Conservation (phyloP, 768 basidiomycete genomes). For the Omphalotus guepiniiformis region DNA sequence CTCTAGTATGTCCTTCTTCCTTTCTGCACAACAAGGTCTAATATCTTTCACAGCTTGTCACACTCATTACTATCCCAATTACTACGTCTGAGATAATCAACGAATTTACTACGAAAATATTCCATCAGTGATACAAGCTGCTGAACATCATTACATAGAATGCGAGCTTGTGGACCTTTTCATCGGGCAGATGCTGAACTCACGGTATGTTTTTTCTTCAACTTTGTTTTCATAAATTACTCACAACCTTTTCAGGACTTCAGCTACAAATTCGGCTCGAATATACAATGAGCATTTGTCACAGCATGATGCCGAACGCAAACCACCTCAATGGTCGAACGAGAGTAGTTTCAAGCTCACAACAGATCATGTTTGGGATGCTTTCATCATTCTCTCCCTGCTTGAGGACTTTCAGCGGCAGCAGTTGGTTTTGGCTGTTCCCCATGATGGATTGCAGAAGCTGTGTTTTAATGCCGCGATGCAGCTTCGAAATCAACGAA, state of each 20-base stretch:
- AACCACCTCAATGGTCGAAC: background rate
- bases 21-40: background rate
- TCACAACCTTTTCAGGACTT: background rate
- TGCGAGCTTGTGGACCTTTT: conserved; percentile 12
- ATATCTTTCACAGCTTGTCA: background rate
- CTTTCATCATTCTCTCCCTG: conserved; percentile 21
- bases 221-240: background rate
- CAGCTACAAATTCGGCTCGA: background rate
- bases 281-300: background rate
- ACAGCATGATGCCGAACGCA: background rate
- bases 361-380: conserved; percentile 25
- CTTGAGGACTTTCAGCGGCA: conserved; percentile 18
- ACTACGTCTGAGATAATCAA: conserved; percentile 1
- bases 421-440: conserved; percentile 13
- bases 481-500: conserved; percentile 18
- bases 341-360: background rate
- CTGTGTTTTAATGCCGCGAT: conserved; percentile 24
- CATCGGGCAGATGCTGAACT: conserved; percentile 17
- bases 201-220: conserved; percentile 15
- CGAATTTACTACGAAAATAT: conserved; percentile 18
- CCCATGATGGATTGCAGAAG: conserved; percentile 21
- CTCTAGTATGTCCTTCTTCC: background rate
- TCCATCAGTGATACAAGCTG: conserved; percentile 21
- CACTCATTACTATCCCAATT: background rate
- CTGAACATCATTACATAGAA: conserved; percentile 24